These are phyloP conservation scores for Solanum raphanifolium DNA, from an alignment of 257 asterid genomes.

Conservation along the genomic window DNA sequence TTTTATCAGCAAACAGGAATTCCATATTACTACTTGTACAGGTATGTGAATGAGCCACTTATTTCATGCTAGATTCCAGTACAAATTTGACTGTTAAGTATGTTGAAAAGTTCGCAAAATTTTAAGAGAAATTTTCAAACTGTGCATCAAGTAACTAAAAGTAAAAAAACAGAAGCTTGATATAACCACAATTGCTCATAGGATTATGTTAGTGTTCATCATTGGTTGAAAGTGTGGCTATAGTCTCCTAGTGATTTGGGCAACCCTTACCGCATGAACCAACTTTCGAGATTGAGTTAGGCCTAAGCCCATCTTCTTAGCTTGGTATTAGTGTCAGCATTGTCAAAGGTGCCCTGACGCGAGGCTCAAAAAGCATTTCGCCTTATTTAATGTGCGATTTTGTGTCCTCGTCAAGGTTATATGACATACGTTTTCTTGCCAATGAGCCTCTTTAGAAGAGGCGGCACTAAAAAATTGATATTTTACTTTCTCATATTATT, in stretches of 20 bases:
- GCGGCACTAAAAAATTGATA: background rate
- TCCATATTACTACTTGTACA: background rate
- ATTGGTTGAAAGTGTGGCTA: background rate
- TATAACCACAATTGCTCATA: background rate
- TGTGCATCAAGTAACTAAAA: background rate
- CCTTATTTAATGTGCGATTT: background rate
- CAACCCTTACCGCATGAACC: background rate
- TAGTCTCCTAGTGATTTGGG: background rate
- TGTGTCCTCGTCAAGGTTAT: background rate
- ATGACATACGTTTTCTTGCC: background rate
- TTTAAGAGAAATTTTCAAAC: background rate
- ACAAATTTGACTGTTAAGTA: background rate
- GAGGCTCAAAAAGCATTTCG: background rate
- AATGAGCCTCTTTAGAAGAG: background rate
- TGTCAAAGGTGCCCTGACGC: background rate
- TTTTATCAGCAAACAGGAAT: background rate
- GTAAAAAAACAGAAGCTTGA: background rate
- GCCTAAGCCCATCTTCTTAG: background rate
- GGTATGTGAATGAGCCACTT: background rate
- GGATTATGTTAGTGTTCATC: background rate
- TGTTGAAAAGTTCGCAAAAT: background rate
- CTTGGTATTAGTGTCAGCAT: background rate
- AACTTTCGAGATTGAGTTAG: background rate
- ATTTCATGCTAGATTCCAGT: background rate
- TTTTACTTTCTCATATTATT: background rate